These are phyloP conservation scores for Xylaria cubensis DNA, from an alignment of 495 filamentous ascomycete genomes.

Conservation along the genomic window DNA sequence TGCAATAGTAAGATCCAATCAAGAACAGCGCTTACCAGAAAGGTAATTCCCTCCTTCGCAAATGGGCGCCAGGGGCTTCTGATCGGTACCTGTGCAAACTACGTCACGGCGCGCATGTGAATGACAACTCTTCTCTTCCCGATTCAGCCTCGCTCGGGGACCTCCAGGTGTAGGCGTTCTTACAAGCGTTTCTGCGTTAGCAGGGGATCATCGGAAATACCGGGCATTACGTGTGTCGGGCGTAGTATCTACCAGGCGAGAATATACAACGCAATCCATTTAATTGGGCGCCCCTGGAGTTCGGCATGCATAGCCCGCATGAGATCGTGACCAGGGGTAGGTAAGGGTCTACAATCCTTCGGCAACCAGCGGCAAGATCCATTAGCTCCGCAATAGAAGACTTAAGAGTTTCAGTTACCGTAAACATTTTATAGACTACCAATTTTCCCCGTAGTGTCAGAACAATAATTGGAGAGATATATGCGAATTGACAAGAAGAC, in stretches of 20 bases:
- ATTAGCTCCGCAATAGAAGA: not conserved
- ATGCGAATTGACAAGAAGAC: not conserved
- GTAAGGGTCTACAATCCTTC: not conserved
- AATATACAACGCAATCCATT: not conserved
- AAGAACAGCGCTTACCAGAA: not conserved
- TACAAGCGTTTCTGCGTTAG: too few species aligned
- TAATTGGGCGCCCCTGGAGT: not conserved
- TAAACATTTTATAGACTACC: not conserved
- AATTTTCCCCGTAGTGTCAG: not conserved
- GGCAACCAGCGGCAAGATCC: not conserved
- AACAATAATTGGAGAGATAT: not conserved
- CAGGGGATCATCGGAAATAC: not conserved
- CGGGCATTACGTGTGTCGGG: not conserved
- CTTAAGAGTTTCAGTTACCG: not conserved
- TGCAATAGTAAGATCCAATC: not conserved
- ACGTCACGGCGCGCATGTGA: not conserved
- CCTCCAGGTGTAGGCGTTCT: not conserved
- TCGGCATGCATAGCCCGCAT: not conserved
- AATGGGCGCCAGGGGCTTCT: not conserved
- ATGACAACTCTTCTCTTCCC: not conserved
- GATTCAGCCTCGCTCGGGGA: not conserved
- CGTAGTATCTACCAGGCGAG: not conserved
- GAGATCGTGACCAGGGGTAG: not conserved
- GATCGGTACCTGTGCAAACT: not conserved
- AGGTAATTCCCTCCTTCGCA: not conserved